Base-by-base conservation (phyloP, 305 asterid species). In the Plantago coronopus region DNA sequence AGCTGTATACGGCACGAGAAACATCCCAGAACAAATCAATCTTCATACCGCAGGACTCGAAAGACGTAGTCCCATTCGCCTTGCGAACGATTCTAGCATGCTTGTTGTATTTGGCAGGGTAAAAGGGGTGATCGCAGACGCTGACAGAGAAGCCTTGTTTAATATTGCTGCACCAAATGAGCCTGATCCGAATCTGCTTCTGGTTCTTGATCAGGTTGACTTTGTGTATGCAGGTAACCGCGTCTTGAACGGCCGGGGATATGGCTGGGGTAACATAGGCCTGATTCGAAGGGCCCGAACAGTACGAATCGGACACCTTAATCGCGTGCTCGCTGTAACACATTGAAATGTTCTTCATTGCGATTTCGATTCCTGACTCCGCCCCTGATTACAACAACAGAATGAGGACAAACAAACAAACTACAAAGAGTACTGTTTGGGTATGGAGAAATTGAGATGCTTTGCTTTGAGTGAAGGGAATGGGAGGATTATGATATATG, bases 241-340 rank as follows among this genome's bases (percentile, higher is more conserved):
- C 72, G 42, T 73, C 79, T 59, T 72, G 81, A 21, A 72, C 53
- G 10, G 97, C 66, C 10, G 87, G 57, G 9, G 64, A 27, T 59
- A 71, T 22, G 11, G 67, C 66, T 0, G 74, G 64, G 0, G 83
- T 18, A 5, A 50, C 57, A 43, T 21, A 56, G 37, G 72, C 68
- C 50, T 63, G 79, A 55, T 72, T 74, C 2, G 87, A 76, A 40
- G 82, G 78, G 42, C 86, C 84, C 0, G 91, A 80, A 64, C 95
- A 79, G 47, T 87, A 84, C 1, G 95, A 77, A 77, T 79, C 83
- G n/a, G 97, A 80, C 14, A 87, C 86, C 51, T 83, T 81, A 25
- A 85, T 70, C 37, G 97, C 96, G 59, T 83, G 83, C 31, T 89
- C 90, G 72, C 76, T 71, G 67, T 89, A 83, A 68, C 97, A 89